These are phyloP conservation scores for Saccharum officinarum DNA, from an alignment of 176 grass and related monocot species.

Conservation along the genomic window DNA sequence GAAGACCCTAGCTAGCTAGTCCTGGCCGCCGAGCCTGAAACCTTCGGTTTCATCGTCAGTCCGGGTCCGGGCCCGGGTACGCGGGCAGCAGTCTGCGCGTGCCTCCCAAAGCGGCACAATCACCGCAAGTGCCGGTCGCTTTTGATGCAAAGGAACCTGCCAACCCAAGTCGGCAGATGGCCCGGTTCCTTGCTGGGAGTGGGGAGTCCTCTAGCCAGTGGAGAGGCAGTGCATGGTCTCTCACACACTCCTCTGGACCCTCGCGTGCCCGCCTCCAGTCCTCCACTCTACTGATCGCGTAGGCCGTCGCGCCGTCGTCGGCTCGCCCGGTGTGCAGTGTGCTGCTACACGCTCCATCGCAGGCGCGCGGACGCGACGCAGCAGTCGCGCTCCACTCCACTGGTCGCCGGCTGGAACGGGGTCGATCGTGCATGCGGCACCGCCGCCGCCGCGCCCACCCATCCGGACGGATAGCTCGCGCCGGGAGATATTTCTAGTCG, in stretches of 20 bases:
- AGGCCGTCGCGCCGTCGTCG: background rate
- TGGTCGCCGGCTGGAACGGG: background rate
- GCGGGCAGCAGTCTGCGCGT: background rate
- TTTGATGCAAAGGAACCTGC: background rate
- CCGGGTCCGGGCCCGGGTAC: background rate
- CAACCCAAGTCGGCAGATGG: conserved; percentile 6
- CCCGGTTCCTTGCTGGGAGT: background rate
- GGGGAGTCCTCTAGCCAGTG: too few relatives aligned
- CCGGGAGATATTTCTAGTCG: background rate
- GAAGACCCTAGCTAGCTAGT: too few relatives aligned
- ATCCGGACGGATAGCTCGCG: background rate
- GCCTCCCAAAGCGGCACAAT: background rate
- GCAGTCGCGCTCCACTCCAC: background rate
- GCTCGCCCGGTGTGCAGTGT: background rate
- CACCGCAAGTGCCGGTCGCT: background rate
- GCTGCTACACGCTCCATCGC: background rate
- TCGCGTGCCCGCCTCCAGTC: background rate
- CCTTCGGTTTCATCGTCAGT: background rate
- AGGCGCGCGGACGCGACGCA: background rate
- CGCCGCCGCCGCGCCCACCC: background rate
- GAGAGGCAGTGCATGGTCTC: background rate
- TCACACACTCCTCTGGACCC: background rate
- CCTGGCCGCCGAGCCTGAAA: background rate
- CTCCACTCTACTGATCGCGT: background rate
- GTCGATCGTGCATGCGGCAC: too few relatives aligned